These are phyloP conservation scores for Pythium brassicae DNA, from an alignment of 352 stramenopile genomes.

Conservation along the genomic window DNA sequence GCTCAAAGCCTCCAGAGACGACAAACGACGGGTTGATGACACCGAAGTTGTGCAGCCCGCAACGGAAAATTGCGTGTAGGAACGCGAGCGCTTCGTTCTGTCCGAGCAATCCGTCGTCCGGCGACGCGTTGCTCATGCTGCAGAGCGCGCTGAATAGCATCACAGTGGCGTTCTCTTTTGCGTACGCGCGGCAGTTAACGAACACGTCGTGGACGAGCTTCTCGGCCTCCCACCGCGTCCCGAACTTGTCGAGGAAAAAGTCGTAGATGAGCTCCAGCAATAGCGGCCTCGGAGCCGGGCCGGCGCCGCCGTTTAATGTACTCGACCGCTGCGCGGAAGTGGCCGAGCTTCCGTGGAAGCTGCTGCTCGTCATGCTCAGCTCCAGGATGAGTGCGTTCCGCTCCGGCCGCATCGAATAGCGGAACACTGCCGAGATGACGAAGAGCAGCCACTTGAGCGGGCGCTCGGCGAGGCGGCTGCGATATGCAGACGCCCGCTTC, in stretches of 20 bases:
- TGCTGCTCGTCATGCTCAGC: constrained; percentile 44
- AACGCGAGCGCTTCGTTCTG: constrained; percentile 72
- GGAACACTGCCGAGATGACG: constrained; percentile 59
- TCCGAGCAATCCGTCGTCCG: constrained; percentile 53
- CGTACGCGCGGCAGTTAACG: constrained; percentile 56
- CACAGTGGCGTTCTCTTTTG: constrained; percentile 33
- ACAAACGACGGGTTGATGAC: constrained; percentile 29
- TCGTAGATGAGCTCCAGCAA: constrained; percentile 79
- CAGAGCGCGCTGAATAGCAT: constrained; percentile 68
- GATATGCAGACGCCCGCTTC: constrained; percentile 20
- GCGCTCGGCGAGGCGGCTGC: constrained; percentile 30
- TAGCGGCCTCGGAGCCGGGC: constrained; percentile 43
- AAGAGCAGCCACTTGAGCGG: constrained; percentile 54
- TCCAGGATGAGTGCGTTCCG: constrained; percentile 27
- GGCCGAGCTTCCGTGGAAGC: constrained; percentile 1
- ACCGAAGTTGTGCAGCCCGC: constrained; percentile 50
- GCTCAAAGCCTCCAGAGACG: not conserved
- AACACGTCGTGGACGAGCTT: constrained; percentile 84
- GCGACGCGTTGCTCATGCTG: constrained; percentile 55
- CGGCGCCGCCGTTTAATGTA: constrained; percentile 54
- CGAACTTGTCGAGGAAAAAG: constrained; percentile 64
- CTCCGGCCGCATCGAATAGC: constrained; percentile 28
- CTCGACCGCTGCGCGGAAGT: constrained; percentile 10
- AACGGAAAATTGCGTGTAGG: constrained; percentile 51
- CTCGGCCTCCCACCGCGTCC: constrained; percentile 66